Base-by-base conservation (phyloP, 2,329 filamentous ascomycete genomes). In the Hypoxylon sp. region DNA sequence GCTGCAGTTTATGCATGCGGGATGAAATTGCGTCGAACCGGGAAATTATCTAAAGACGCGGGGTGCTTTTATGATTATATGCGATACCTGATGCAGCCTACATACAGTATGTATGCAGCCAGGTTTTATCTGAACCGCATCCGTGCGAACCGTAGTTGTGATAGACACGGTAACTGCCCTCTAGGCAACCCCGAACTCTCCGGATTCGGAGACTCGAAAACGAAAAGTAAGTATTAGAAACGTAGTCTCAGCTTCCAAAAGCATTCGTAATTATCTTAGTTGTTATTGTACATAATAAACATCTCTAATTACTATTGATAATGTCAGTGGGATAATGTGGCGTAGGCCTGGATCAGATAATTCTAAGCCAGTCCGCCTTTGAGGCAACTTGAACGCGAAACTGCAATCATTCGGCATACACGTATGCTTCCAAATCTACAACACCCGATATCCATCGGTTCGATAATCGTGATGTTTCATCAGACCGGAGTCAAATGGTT, bases 21-120 rank as follows among this genome's bases (percentile, higher is more conserved):
- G 52, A 39, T 37, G 24, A 29, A 67, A 66, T 57, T 58, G 22
- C 54, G 17, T 59, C 58, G 53, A 71, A 59, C 67, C 68, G 58
- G 62, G 61, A 42, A 67, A 64, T 67, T 70, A 53, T 39, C 54
- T 57, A 29, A 52, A 19, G 59, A 69, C 54, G 63, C 67, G 54
- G 63, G 63, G 55, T 62, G 48, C 19, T 33, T 48, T 48, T 59
- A 54, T 61, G 17, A 37, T 37, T 52, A 11, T 62, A 61, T 59
- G 44, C 53, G 26, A 54, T 53, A 31, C 19, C 19, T 22, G 19
- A 22, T 22, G 19, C 29, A 31, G 29, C 5, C 29, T 31, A n/a
- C n/a, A n/a, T n/a, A n/a, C n/a, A n/a, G n/a, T n/a, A n/a, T n/a
- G n/a, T n/a, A 57, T 62, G 53, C 51, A 44, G 53, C 61, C 31